phyloP scores from a whole-genome alignment of 2,329 filamentous ascomycete genomes.

The Drechslerella dactyloides region DNA sequence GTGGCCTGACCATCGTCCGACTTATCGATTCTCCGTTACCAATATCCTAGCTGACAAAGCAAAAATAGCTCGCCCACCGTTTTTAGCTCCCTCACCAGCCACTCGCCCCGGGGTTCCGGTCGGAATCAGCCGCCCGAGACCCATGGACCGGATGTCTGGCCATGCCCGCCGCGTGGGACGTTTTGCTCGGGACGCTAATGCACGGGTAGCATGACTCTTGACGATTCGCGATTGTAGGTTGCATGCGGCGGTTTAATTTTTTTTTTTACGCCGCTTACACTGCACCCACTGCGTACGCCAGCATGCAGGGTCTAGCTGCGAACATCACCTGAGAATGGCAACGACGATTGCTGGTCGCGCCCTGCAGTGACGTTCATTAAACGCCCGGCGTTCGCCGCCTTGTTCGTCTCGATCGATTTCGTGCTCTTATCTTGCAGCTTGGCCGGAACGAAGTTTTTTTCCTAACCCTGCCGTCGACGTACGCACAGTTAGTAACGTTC shows the following conservation, averaged over 20 bases:
- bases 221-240: conserved; percentile 46
- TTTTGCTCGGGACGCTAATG: conserved; percentile 47
- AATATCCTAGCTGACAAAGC: conserved; percentile 39
- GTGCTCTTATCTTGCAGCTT: conserved; percentile 40
- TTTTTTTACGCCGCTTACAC: conserved; percentile 29
- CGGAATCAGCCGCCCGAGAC: conserved; percentile 50
- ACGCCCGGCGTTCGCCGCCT: conserved; percentile 33
- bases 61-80: conserved; percentile 24
- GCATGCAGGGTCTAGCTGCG: conserved; percentile 38
- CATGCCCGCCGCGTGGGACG: conserved; percentile 10
- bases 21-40: conserved; percentile 22
- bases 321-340: conserved; percentile 39
- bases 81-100: background rate
- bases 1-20: conserved; percentile 51
- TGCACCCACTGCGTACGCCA: no score
- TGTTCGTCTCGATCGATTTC: conserved; percentile 12
- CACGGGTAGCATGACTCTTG: conserved; percentile 49
- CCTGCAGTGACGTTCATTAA: background rate
- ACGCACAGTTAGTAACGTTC: no score
- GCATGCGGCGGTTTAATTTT: conserved; percentile 11
- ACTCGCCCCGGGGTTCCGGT: conserved; percentile 30
- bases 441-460: no score
- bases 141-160: conserved; percentile 13
- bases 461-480: no score
- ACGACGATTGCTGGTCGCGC: no score